Evolutionary conservation across 257 asterid species (phyloP).

Genomic region (Nicotiana knightiana): DNA sequence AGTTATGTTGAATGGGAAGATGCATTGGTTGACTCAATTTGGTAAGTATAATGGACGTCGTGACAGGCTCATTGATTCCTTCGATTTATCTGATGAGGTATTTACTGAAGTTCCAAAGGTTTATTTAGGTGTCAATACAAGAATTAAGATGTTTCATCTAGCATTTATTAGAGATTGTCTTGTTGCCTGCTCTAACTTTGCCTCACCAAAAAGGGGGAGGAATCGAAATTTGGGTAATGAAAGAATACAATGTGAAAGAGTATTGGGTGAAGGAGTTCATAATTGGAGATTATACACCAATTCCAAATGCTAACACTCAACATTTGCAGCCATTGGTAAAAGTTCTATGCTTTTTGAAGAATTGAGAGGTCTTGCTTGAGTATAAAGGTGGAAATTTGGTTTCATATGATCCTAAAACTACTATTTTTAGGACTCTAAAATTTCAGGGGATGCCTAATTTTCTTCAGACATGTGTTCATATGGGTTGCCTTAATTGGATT

Average conservation of each 20-base stretch:
- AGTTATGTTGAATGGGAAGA: slow-evolving; percentile 6
- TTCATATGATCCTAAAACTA: slow-evolving; percentile 19
- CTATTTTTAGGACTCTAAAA: slow-evolving; percentile 14
- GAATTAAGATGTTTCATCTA: slow-evolving; percentile 19
- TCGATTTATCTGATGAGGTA: slow-evolving; percentile 17
- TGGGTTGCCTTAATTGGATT: slow-evolving; percentile 25
- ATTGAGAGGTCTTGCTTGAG: slow-evolving; percentile 29
- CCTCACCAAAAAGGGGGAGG: not conserved
- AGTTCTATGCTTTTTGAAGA: no score
- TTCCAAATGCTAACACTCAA: not conserved
- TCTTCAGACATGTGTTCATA: slow-evolving; percentile 27
- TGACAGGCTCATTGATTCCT: slow-evolving; percentile 9
- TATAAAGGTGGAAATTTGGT: slow-evolving; percentile 30
- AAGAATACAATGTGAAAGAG: slow-evolving; percentile 16
- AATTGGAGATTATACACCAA: slow-evolving; percentile 26
- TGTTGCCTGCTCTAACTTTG: slow-evolving; percentile 8
- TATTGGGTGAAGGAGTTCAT: slow-evolving; percentile 23
- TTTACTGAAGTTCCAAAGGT: slow-evolving; percentile 7
- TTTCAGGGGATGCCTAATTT: slow-evolving; percentile 29
- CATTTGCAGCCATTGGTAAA: slow-evolving; percentile 13
- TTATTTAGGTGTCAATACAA: not conserved
- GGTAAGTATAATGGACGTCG: not conserved
- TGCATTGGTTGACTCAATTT: slow-evolving; percentile 8
- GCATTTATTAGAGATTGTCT: slow-evolving; percentile 25
- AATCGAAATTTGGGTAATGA: slow-evolving; percentile 28